phyloP scores from a whole-genome alignment of 2,329 filamentous ascomycete genomes.

The Phyllosticta paracitricarpa region DNA sequence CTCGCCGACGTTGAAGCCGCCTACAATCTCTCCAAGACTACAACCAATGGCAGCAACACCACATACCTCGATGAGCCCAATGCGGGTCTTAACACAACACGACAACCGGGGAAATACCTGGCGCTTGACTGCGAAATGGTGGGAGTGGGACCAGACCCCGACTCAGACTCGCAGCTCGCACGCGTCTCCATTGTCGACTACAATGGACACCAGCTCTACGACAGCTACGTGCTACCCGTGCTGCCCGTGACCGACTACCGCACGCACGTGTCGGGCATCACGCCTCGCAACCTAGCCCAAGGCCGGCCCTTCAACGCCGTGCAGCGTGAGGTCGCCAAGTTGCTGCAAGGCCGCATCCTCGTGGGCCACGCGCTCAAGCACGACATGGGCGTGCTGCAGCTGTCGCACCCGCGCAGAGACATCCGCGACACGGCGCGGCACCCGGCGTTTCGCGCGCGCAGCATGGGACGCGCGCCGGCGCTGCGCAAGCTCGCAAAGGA shows the following conservation, averaged over 20 bases:
- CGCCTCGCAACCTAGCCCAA: slow-evolving; percentile 58
- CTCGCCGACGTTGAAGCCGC: slow-evolving; percentile 43
- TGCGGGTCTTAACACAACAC: slow-evolving; percentile 36
- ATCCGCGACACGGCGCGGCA: slow-evolving; percentile 79
- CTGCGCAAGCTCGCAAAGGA: slow-evolving; percentile 50
- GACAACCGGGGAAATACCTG: slow-evolving; percentile 79
- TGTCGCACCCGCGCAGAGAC: slow-evolving; percentile 69
- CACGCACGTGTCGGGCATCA: slow-evolving; percentile 75
- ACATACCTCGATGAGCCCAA: slow-evolving; percentile 33
- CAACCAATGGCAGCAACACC: slow-evolving; percentile 36
- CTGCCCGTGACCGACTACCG: slow-evolving; percentile 83
- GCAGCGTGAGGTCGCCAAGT: slow-evolving; percentile 57
- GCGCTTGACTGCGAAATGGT: slow-evolving; percentile 99
- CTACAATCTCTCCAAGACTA: slow-evolving; percentile 47
- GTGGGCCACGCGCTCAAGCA: slow-evolving; percentile 79
- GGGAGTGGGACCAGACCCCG: slow-evolving; percentile 57
- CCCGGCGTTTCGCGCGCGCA: slow-evolving; percentile 61
- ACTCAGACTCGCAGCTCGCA: slow-evolving; percentile 66
- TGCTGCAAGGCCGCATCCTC: slow-evolving; percentile 62
- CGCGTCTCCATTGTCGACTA: slow-evolving; percentile 89
- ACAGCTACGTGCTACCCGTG: slow-evolving; percentile 75
- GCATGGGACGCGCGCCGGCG: slow-evolving; percentile 57
- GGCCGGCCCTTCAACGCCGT: slow-evolving; percentile 59
- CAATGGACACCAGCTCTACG: slow-evolving; percentile 85
- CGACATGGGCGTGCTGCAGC: slow-evolving; percentile 60